Percentiles rank a stretch among this genome's conserved stretches.
Evolutionary conservation across 2,329 filamentous ascomycete species (phyloP).

Genomic region (Ascochyta viciae-villosae): DNA sequence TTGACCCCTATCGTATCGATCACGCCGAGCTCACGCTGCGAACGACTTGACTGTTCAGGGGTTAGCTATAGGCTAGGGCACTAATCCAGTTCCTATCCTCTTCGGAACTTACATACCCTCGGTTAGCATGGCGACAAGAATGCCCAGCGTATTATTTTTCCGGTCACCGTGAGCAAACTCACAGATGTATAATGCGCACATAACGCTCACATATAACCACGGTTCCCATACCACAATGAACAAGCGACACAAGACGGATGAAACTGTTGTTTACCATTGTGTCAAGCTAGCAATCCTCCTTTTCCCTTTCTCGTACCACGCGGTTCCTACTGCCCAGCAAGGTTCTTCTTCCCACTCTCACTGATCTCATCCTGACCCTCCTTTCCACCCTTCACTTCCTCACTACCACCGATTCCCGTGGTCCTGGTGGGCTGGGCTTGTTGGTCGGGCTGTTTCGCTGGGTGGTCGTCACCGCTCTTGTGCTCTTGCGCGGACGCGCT

Average conservation of each 20-base stretch:
- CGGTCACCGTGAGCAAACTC: neutral
- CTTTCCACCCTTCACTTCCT: constrained; percentile 44
- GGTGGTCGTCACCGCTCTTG: constrained; percentile 44
- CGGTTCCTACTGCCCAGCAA: constrained; percentile 8
- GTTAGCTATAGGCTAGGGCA: neutral
- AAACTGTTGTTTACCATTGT: neutral
- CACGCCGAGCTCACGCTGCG: neutral
- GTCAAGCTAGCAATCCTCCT: constrained; percentile 1
- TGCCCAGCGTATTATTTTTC: neutral
- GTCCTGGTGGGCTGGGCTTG: constrained; percentile 40
- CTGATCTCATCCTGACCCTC: constrained; percentile 33
- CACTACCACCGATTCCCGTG: constrained; percentile 43
- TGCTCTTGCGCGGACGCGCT: constrained; percentile 38
- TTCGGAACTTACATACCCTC: neutral
- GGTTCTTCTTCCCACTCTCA: constrained; percentile 12
- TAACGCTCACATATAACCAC: neutral
- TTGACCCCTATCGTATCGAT: constrained; percentile 7
- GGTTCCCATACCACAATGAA: neutral
- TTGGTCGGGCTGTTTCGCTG: constrained; percentile 48
- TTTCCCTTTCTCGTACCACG: neutral
- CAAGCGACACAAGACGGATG: neutral
- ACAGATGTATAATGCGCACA: neutral
- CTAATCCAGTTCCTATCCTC: neutral
- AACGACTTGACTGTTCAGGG: neutral
- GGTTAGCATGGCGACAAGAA: constrained; percentile 11